Base-by-base conservation (phyloP, 345 rosid genomes). In the Eucalyptus lansdowneana region DNA sequence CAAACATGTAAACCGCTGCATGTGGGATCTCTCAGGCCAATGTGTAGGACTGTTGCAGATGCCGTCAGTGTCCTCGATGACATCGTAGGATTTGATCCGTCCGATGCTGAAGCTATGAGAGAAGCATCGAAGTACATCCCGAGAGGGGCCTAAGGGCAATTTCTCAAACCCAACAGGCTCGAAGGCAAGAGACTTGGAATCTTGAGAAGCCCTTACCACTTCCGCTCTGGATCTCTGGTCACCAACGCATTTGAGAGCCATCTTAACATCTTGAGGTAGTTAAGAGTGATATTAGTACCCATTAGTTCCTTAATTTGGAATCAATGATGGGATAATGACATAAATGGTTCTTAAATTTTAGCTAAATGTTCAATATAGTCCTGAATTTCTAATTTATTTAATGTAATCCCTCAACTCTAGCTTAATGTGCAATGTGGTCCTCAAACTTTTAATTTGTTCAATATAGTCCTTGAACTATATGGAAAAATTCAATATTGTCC, bases 111-210 rank as follows among this genome's bases (percentile, higher is more conserved):
- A 56, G 97, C 95, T 69, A 96, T 96, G 0, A 90, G 54, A 60
- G 44, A 60, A 9, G 96, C 97, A 0, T 88, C 94, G 2, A 50
- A 92, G 53, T 93, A 89, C 86, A 94, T 94, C n/a, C 96, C 94
- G 27, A 16, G 14, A 7, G 94, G 94, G 56, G 96, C 94, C 53
- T 93, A 92, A 88, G 89, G 88, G 86, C 94, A 91, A 21, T 93
- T 94, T 90, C 95, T 96, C 49, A 94, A 85, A 44, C 62, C 87
- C 56, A 19, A 87, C 86, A 94, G 96, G 37, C 93, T 95, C 22
- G 88, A 91, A 86, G 94, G 95, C 83, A 97, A 97, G 91, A 92
- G 94, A 89, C 31, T 94, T 58, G 97, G 96, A 37, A 51, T 94
- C 4, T 94, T 94, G 14, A 90, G 90, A 85, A 53, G 58, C 25